Evolutionary conservation across 2,329 filamentous ascomycete genomes (phyloP).

Genomic region (Metarhizium rileyi): DNA sequence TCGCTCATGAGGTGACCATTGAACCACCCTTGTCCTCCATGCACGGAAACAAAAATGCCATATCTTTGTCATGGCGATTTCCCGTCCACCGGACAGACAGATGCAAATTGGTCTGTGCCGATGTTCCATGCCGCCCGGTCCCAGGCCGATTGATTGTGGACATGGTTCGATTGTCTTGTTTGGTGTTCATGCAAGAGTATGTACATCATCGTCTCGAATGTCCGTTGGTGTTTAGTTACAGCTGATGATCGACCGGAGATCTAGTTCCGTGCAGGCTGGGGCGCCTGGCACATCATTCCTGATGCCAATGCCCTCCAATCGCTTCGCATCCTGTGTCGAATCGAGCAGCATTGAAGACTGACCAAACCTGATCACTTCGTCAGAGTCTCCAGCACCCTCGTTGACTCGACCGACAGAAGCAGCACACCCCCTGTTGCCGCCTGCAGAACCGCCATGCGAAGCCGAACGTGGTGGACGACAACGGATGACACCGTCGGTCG

Average conservation of each 20-base stretch:
- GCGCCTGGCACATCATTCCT: too few species aligned
- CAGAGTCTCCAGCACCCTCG: too few species aligned
- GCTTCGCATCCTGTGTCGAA: neutral
- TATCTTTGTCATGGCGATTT: too few species aligned
- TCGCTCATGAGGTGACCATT: too few species aligned
- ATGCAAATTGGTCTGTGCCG: neutral
- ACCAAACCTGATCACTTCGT: neutral
- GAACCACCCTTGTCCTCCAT: too few species aligned
- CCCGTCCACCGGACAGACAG: too few species aligned
- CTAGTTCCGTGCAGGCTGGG: neutral
- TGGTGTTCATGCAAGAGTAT: neutral
- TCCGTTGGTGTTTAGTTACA: too few species aligned
- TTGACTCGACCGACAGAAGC: too few species aligned
- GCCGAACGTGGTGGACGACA: too few species aligned
- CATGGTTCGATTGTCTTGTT: neutral
- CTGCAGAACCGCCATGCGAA: too few species aligned
- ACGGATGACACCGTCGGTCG: too few species aligned
- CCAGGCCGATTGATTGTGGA: neutral
- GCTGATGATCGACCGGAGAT: neutral
- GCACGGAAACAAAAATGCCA: too few species aligned
- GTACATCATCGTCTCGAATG: neutral
- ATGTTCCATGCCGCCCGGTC: neutral
- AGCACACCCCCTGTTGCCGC: neutral
- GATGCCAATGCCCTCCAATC: neutral
- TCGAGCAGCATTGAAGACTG: neutral